phyloP scores from a whole-genome alignment of 345 rosid species.

The Iberis pinnata region DNA sequence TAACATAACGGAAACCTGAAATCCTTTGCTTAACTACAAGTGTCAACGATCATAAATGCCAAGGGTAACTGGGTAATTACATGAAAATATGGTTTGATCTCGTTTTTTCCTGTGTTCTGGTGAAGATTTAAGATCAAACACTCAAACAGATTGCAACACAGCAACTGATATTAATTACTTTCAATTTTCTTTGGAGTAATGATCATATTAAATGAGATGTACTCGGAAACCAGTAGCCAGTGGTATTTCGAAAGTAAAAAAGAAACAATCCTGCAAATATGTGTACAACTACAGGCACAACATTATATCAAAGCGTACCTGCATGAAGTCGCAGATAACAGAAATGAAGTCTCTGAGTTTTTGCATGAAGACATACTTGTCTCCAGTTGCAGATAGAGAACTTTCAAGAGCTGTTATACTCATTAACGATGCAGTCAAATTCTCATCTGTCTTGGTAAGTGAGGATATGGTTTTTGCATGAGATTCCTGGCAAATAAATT shows the following conservation, averaged over 20 bases:
- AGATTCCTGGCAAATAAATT: slow-evolving; percentile 56
- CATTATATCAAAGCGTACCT: slow-evolving; percentile 59
- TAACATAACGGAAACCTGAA: too few species aligned
- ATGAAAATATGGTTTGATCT: too few species aligned
- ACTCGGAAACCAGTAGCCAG: slow-evolving; percentile 12
- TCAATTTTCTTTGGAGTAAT: neutral
- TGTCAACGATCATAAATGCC: too few species aligned
- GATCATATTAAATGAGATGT: slow-evolving; percentile 6
- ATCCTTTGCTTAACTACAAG: too few species aligned
- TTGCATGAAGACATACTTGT: slow-evolving; percentile 99
- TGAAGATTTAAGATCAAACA: too few species aligned
- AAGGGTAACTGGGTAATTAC: too few species aligned
- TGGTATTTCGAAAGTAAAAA: slow-evolving; percentile 5
- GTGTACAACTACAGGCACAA: slow-evolving; percentile 17
- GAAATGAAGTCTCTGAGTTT: slow-evolving; percentile 93
- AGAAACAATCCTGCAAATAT: slow-evolving; percentile 1
- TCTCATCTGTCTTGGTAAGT: slow-evolving; percentile 67
- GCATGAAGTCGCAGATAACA: slow-evolving; percentile 91
- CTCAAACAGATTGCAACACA: too few species aligned
- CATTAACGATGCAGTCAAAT: slow-evolving; percentile 73
- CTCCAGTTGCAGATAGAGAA: slow-evolving; percentile 78
- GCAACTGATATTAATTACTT: too few species aligned
- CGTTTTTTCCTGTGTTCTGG: too few species aligned
- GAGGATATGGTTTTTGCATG: slow-evolving; percentile 54
- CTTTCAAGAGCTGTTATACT: slow-evolving; percentile 69